Evolutionary conservation across 208 protist species (phyloP), one percentile per base, ranked within the genome.

Genomic region (Trypanosoma vivax): DNA sequence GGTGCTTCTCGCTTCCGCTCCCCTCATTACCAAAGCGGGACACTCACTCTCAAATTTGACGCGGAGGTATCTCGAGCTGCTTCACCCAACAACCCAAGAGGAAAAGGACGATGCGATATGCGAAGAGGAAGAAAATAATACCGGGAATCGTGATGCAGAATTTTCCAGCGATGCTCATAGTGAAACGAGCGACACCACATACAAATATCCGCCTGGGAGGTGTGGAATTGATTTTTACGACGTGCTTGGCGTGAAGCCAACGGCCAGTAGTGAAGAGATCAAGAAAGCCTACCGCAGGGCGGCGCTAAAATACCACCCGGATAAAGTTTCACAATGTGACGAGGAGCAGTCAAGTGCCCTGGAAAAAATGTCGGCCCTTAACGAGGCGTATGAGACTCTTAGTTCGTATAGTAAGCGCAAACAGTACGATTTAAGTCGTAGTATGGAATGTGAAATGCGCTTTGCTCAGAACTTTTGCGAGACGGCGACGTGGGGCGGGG

Each of bases 371-470:
- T 70, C 76, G 33, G 27, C 60, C 23, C 76, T 93, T 60, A 93
- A 93, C 50, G 67, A 74, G 13, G 85, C 85, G 41, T 93, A 93
- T 46, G 79, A 93, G 34, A 79, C 69, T 11, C 72, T 93, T 9
- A 74, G 70, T 4, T 69, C 80, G 31, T 28, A 70, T 2, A 60
- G 64, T 13, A 83, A 74, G 41, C 75, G 81, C 11, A 61, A 61
- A 39, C 60, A 68, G 50, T 93, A 93, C 63, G 82, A 93, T 47
- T 56, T 59, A 5, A 51, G 49, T 29, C 68, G 73, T 24, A 45
- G 34, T 25, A 50, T 76, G 33, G 43, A 38, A 10, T 55, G 65
- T 28, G 47, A 57, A 7, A 39, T 66, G n/a, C n/a, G n/a, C n/a
- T n/a, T n/a, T n/a, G n/a, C n/a, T n/a, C n/a, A n/a, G n/a, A n/a